Evolutionary conservation across 495 filamentous ascomycete genomes (phyloP), one percentile per base, ranked within the genome.

Genomic region (Penicillium subrubescens): DNA sequence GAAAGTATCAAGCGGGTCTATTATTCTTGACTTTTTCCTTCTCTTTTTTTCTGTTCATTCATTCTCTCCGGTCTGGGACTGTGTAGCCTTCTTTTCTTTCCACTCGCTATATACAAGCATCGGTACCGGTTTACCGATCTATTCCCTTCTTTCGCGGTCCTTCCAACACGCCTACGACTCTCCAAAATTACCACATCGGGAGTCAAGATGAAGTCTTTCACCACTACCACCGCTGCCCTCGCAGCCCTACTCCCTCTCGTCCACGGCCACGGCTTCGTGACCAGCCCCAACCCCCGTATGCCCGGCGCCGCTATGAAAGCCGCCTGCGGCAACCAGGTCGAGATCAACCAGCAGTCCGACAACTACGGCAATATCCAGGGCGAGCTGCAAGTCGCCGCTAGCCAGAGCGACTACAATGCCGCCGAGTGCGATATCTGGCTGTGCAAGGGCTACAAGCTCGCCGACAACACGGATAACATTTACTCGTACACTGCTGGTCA

Each of bases 391-490:
- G 79, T 84, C 25, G 86, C 79, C 48, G 76, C 72, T n/a, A 64
- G 73, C 60, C 85, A 86, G 73, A 69, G 74, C 57, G 86, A 85
- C 68, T 90, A 86, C 81, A 75, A 88, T 68, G 75, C 80, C 44
- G 77, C 76, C 11, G 78, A 77, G 48, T 92, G 90, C 78, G 82
- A 90, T 73, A 75, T 89, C 53, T 90, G 81, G 77, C 82, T 89
- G 15, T 92, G 90, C 88, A 89, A 87, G 70, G 90, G 90, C 55
- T 85, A 85, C 76, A 86, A 91, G 75, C 91, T 86, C 73, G 87
- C 68, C 62, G 90, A 92, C 81, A 90, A 91, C 83, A 82, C 69
- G 50, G 88, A 76, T 65, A 87, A 89, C 67, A 83, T 91, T 43
- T 82, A 89, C 68, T 76, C 71, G 19, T 91, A 88, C 78, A 82